Percentiles rank a stretch among this genome's conserved stretches.
These are phyloP conservation scores for Malassezia sp. DNA, from an alignment of 1,284 basidiomycete species.

Conservation along the genomic window DNA sequence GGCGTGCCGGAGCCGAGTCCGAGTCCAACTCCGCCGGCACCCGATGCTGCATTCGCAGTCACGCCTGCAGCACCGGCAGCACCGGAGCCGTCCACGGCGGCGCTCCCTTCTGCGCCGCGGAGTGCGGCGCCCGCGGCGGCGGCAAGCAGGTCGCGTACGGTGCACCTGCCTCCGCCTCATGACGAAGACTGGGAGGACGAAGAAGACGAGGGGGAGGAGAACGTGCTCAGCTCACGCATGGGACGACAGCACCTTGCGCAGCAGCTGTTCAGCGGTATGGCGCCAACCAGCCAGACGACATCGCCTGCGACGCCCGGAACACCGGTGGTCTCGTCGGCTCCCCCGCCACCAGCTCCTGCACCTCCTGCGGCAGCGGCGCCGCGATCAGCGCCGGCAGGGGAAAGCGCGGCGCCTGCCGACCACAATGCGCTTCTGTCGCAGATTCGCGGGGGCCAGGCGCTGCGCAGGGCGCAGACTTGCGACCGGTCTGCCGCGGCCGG, in stretches of 20 bases:
- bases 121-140: no score
- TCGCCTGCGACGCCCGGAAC: constrained; percentile 25
- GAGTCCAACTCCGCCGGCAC: no score
- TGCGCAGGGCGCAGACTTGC: constrained; percentile 69
- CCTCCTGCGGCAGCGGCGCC: constrained; percentile 41
- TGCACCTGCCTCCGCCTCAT: constrained; percentile 31
- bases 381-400: constrained; percentile 28
- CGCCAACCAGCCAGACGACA: constrained; percentile 28
- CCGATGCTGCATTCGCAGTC: no score
- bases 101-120: no score
- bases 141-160: constrained; percentile 19
- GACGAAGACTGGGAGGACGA: constrained; percentile 44
- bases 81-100: no score
- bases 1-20: no score
- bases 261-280: constrained; percentile 40
- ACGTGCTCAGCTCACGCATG: constrained; percentile 35
- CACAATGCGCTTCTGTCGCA: constrained; percentile 63
- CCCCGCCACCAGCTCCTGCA: constrained; percentile 23
- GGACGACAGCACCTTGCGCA: constrained; percentile 43
- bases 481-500: constrained; percentile 65
- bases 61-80: no score
- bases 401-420: constrained; percentile 50
- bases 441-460: constrained; percentile 66
- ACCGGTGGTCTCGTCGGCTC: no score
- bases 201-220: constrained; percentile 39